Evolutionary conservation across 2,329 filamentous ascomycete genomes (phyloP).

Genomic region (Dothideomycetes sp.): DNA sequence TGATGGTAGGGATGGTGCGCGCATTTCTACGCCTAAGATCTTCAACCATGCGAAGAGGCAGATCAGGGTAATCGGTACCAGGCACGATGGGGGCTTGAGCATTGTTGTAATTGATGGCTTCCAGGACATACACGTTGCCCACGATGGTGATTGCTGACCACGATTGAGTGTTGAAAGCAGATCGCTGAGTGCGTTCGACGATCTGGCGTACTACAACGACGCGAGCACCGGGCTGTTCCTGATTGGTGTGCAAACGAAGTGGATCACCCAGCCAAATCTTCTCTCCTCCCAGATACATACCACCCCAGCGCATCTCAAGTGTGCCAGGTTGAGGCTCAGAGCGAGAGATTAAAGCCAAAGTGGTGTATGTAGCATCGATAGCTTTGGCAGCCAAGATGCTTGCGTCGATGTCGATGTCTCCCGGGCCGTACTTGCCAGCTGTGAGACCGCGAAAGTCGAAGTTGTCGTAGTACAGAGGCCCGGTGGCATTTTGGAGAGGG

Average conservation of each 20-base stretch:
- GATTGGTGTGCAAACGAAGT: slow-evolving; percentile 38
- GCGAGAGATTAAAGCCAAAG: slow-evolving; percentile 40
- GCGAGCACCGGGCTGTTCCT: slow-evolving; percentile 33
- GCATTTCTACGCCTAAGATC: slow-evolving; percentile 43
- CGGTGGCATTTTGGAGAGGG: slow-evolving; percentile 31
- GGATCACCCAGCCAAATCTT: slow-evolving; percentile 53
- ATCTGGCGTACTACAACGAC: slow-evolving; percentile 41
- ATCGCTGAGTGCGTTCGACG: slow-evolving; percentile 29
- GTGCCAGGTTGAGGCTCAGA: slow-evolving; percentile 28
- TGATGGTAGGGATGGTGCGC: slow-evolving; percentile 31
- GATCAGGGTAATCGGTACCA: slow-evolving; percentile 29
- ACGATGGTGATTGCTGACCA: slow-evolving; percentile 24
- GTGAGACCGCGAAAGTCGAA: slow-evolving; percentile 43
- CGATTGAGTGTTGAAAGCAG: slow-evolving; percentile 18
- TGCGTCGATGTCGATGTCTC: slow-evolving; percentile 46
- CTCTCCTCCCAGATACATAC: slow-evolving; percentile 49
- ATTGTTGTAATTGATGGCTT: slow-evolving; percentile 23
- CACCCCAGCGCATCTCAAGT: slow-evolving; percentile 41
- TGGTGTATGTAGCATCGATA: slow-evolving; percentile 47
- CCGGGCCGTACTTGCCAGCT: slow-evolving; percentile 32
- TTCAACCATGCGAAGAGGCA: slow-evolving; percentile 44
- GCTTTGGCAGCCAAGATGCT: slow-evolving; percentile 49
- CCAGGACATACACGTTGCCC: slow-evolving; percentile 46
- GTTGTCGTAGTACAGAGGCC: slow-evolving; percentile 36
- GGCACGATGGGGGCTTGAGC: slow-evolving; percentile 18